Conservation (phyloP, 202 grass and related monocot genomes). For the Panicum hallii region DNA sequence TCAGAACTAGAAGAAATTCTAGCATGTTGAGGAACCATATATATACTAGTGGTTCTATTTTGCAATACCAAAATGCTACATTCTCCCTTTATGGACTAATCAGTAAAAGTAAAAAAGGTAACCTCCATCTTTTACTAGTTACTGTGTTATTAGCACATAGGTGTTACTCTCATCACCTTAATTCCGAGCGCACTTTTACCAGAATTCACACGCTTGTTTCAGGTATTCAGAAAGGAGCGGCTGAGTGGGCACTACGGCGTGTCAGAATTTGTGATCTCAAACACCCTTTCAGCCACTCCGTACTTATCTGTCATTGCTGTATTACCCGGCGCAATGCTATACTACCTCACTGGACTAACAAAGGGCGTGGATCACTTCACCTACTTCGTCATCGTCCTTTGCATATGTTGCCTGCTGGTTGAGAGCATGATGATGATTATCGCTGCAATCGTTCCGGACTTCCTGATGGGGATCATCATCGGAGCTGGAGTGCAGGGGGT, state of each 20-base stretch:
- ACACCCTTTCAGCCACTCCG: slow-evolving; percentile 51
- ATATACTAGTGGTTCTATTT: not conserved
- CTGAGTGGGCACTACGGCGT: slow-evolving; percentile 65
- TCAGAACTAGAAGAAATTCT: not conserved
- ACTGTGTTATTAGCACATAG: not conserved
- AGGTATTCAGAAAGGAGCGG: slow-evolving; percentile 60
- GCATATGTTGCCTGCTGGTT: slow-evolving; percentile 47
- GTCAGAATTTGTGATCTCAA: slow-evolving; percentile 50
- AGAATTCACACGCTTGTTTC: not conserved
- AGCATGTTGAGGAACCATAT: not conserved
- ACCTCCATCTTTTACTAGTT: not conserved
- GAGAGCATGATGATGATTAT: slow-evolving; percentile 78
- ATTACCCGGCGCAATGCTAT: slow-evolving; percentile 49
- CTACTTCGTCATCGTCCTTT: slow-evolving; percentile 55
- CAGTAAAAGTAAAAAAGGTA: not conserved
- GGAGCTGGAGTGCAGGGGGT: slow-evolving; percentile 62
- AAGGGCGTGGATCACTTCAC: slow-evolving; percentile 40
- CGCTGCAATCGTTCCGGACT: slow-evolving; percentile 53
- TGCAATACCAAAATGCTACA: not conserved
- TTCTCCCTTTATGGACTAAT: not conserved
- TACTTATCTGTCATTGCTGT: slow-evolving; percentile 43
- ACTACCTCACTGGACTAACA: slow-evolving; percentile 54
- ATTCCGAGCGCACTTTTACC: not conserved
- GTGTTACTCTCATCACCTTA: not conserved
- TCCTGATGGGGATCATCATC: slow-evolving; percentile 67